These are phyloP conservation scores for Drechslerella dactyloides DNA, from an alignment of 2,329 filamentous ascomycete species.

Conservation along the genomic window DNA sequence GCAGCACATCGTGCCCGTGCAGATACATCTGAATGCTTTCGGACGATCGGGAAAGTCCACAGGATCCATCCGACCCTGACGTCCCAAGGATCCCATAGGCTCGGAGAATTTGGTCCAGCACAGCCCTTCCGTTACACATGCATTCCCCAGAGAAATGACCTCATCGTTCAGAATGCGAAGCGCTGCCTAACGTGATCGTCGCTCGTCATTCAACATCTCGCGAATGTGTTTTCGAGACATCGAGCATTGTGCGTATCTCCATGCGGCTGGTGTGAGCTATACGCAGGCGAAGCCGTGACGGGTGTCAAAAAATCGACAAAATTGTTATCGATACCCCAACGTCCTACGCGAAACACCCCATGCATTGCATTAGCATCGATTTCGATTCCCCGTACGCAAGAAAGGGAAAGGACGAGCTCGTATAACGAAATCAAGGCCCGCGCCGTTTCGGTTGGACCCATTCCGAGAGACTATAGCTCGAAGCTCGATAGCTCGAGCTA, in stretches of 20 bases:
- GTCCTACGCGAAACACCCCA: neutral
- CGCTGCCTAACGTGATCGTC: constrained; percentile 11
- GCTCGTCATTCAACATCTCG: neutral
- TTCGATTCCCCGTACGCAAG: neutral
- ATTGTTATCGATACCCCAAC: neutral
- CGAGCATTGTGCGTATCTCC: constrained; percentile 4
- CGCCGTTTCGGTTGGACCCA: neutral
- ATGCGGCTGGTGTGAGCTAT: neutral
- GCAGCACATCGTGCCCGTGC: constrained; percentile 16
- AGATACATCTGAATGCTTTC: neutral
- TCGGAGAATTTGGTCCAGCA: constrained; percentile 50
- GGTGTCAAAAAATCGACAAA: no score
- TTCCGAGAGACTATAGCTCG: neutral
- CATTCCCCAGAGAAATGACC: constrained; percentile 42
- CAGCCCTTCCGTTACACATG: constrained; percentile 50
- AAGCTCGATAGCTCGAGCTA: no score
- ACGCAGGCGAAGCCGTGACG: neutral
- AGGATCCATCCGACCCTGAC: constrained; percentile 14
- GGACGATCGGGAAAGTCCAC: constrained; percentile 1
- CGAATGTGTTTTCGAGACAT: neutral
- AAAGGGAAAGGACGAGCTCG: neutral
- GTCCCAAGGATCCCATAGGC: constrained; percentile 36
- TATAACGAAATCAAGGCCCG: neutral
- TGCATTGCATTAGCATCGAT: neutral
- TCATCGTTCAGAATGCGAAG: neutral